Percentiles rank a stretch among this genome's conserved stretches.
These are phyloP conservation scores for Colletotrichum brevisporum DNA, from an alignment of 2,329 filamentous ascomycete species.

Conservation along the genomic window DNA sequence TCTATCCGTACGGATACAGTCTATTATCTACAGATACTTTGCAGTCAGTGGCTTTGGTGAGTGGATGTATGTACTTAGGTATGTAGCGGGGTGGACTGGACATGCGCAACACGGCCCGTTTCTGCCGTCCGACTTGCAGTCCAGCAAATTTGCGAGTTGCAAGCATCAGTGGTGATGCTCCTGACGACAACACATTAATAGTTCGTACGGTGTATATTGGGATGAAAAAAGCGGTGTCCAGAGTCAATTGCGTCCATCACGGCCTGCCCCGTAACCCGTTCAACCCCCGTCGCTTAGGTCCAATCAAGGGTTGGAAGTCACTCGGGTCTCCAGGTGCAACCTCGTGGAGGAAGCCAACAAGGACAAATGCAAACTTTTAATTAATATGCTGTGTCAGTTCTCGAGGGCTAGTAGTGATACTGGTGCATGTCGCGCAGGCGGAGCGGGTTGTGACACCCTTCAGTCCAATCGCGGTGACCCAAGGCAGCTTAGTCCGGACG, in stretches of 20 bases:
- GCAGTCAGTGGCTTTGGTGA: too few species aligned
- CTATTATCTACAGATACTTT: too few species aligned
- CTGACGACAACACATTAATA: too few species aligned
- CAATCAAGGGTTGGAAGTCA: slow-evolving; percentile 9
- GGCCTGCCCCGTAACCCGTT: slow-evolving; percentile 6
- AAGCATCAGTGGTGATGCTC: too few species aligned
- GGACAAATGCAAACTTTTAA: neutral
- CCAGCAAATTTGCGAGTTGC: too few species aligned
- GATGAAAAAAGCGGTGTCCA: slow-evolving; percentile 36
- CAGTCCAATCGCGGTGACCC: slow-evolving; percentile 2
- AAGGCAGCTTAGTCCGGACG: slow-evolving; percentile 15
- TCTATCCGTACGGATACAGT: slow-evolving; percentile 4
- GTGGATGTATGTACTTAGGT: too few species aligned
- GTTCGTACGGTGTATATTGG: neutral
- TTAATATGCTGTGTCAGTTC: neutral
- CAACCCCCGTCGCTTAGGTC: neutral
- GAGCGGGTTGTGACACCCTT: neutral
- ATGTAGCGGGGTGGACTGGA: too few species aligned
- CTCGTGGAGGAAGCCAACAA: neutral
- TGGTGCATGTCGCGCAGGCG: slow-evolving; percentile 23
- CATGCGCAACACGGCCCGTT: too few species aligned
- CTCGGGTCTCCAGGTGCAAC: slow-evolving; percentile 12
- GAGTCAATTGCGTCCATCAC: slow-evolving; percentile 18
- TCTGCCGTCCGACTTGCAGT: too few species aligned
- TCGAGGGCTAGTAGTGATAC: neutral